Base-by-base conservation (phyloP, 176 grass and related monocot species). In the maize (Zea mays) region DNA sequence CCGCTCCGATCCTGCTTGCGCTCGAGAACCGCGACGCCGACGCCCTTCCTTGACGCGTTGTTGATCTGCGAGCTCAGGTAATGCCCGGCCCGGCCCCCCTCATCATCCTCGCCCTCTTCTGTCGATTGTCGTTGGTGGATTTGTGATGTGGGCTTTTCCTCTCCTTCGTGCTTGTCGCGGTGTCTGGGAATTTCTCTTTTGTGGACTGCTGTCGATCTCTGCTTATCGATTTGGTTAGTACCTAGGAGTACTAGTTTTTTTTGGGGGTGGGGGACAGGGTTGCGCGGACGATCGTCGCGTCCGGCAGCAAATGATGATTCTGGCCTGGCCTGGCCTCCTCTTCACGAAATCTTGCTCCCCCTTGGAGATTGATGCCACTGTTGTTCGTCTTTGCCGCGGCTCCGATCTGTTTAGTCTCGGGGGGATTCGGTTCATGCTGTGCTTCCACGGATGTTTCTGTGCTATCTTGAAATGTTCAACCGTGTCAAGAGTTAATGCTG, bases 31-130 rank as follows among this genome's bases (percentile, higher is more conserved):
- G 10, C 8, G 44, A 3, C 8, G 2, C 46, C 46, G 2, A n/a
- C n/a, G 27, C 4, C 46, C 46, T 3, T 39, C 38, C 38, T 4
- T 39, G 38, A 2, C 13, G 15, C 17, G 16, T 5, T 9, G n/a
- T 6, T 43, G 43, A 33, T 69, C 44, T 6, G 44, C 67, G 47
- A 4, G 33, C 47, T 19, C 12, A 1, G 77, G 84, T 86, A 75
- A 81, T 70, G 19, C 9, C 65, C 51, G 0, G 2, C 15, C 44
- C 3, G 5, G 34, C 0, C 1, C 19, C 4, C 38, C 19, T 1
- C 17, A 3, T 55, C 17, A 3, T 55, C 51, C 15, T n/a, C 51
- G 51, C 7, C 10, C 43, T 63, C 42, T 9, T 50, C 13, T 34
- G n/a, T 7, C 12, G 10, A 12, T 43, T 43, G n/a, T 3, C 46